These are phyloP conservation scores for Suillus ampliporus DNA, from an alignment of 768 basidiomycete genomes.

Conservation along the genomic window DNA sequence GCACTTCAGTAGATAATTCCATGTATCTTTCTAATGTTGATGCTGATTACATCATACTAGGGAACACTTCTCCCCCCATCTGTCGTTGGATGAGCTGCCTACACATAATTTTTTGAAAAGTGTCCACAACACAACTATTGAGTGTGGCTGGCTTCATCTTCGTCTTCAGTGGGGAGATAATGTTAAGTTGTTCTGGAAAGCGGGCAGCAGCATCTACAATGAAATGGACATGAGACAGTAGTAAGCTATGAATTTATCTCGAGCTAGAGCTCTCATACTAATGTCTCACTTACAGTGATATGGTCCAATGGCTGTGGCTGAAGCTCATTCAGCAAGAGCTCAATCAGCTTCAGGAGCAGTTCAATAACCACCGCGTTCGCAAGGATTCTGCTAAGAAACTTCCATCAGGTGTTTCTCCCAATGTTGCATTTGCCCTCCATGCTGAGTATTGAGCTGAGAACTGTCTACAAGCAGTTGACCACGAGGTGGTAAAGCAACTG, in stretches of 20 bases:
- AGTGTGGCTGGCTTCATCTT: slow-evolving; percentile 36
- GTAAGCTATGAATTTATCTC: slow-evolving; percentile 11
- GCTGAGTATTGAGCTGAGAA: slow-evolving; percentile 22
- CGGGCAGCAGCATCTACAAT: slow-evolving; percentile 26
- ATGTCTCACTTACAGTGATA: slow-evolving; percentile 20
- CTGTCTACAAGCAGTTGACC: slow-evolving; percentile 29
- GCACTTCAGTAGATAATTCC: slow-evolving; percentile 27
- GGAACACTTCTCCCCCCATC: slow-evolving; percentile 24
- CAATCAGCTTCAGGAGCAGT: slow-evolving; percentile 18
- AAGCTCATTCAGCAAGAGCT: slow-evolving; percentile 32
- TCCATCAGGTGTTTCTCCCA: slow-evolving; percentile 30
- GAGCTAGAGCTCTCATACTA: neutral
- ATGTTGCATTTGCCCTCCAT: slow-evolving; percentile 25
- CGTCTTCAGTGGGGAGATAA: slow-evolving; percentile 37
- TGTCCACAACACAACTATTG: slow-evolving; percentile 37
- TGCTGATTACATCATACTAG: slow-evolving; percentile 17
- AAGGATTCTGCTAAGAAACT: slow-evolving; percentile 24
- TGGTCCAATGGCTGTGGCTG: slow-evolving; percentile 39
- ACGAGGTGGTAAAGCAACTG: slow-evolving; percentile 20
- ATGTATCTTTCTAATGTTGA: neutral
- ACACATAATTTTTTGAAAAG: slow-evolving; percentile 35
- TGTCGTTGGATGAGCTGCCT: slow-evolving; percentile 25
- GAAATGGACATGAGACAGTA: slow-evolving; percentile 21
- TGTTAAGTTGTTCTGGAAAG: slow-evolving; percentile 28
- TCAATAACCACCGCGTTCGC: slow-evolving; percentile 25